phyloP scores from a whole-genome alignment of 129 eudicot species.

The Calendula officinalis region DNA sequence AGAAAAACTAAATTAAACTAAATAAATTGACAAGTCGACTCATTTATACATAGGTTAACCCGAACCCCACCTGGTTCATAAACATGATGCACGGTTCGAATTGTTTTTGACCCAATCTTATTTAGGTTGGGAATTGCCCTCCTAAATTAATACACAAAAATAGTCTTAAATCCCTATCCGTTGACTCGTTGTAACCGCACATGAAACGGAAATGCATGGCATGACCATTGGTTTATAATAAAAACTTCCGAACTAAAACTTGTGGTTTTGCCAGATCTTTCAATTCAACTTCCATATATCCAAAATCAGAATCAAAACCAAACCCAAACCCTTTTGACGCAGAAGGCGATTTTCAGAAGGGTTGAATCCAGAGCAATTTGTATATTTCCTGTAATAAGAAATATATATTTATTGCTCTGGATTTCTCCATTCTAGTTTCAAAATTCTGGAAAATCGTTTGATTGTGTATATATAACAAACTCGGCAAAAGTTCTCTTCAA shows the following conservation, averaged over 20 bases:
- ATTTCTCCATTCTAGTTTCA: conserved; percentile 28
- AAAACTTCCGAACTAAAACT: neutral
- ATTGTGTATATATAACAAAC: neutral
- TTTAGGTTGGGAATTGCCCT: too few species aligned
- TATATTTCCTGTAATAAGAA: conserved; percentile 16
- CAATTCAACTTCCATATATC: neutral
- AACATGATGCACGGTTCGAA: too few species aligned
- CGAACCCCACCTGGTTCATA: too few species aligned
- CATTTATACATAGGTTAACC: too few species aligned
- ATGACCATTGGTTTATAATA: conserved; percentile 3
- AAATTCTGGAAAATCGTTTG: conserved; percentile 2
- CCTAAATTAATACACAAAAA: neutral
- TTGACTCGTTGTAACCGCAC: neutral
- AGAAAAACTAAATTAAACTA: too few species aligned
- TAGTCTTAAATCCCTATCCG: neutral
- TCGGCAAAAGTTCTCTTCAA: neutral
- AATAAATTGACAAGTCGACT: too few species aligned
- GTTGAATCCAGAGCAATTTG: conserved; percentile 42
- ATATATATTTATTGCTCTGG: conserved; percentile 38
- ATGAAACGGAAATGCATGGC: neutral
- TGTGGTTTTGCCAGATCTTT: neutral
- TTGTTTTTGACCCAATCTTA: too few species aligned
- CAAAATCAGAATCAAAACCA: neutral
- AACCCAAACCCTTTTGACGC: conserved; percentile 19
- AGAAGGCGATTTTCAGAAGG: conserved; percentile 31